These are phyloP conservation scores for Globisporangium solare DNA, from an alignment of 352 stramenopile species.

Conservation along the genomic window DNA sequence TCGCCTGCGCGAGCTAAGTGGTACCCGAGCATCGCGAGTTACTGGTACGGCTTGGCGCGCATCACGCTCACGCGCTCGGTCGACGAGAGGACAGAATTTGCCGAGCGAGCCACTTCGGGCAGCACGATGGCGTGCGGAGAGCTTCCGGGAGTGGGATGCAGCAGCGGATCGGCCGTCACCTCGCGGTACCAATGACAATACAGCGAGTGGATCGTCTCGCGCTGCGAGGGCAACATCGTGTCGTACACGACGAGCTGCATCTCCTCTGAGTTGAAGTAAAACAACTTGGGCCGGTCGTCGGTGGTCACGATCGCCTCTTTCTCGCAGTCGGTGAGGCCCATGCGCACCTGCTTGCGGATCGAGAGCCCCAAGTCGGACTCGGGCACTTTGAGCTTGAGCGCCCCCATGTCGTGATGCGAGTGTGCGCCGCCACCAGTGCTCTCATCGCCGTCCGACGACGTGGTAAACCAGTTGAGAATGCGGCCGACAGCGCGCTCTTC, in stretches of 20 bases:
- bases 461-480: conserved; percentile 39
- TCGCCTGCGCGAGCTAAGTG: conserved; percentile 58
- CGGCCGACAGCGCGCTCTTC: conserved; percentile 55
- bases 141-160: too few species aligned
- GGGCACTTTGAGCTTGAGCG: conserved; percentile 32
- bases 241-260: conserved; percentile 61
- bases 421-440: conserved; percentile 16
- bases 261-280: conserved; percentile 69
- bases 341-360: conserved; percentile 47
- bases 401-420: conserved; percentile 8
- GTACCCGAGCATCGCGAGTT: conserved; percentile 59
- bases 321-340: conserved; percentile 17
- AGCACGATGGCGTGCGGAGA: neutral
- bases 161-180: conserved; percentile 8
- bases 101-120: neutral
- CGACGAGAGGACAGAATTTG: neutral
- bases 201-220: conserved; percentile 52
- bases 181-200: conserved; percentile 59
- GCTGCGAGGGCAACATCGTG: conserved; percentile 59
- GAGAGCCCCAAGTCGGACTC: conserved; percentile 34
- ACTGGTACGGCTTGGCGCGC: conserved; percentile 29
- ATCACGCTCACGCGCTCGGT: neutral
- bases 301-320: conserved; percentile 43
- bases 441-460: conserved; percentile 27
- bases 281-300: conserved; percentile 46